Conservation (phyloP, 139 green algal species). For the Chlorella vulgaris region DNA sequence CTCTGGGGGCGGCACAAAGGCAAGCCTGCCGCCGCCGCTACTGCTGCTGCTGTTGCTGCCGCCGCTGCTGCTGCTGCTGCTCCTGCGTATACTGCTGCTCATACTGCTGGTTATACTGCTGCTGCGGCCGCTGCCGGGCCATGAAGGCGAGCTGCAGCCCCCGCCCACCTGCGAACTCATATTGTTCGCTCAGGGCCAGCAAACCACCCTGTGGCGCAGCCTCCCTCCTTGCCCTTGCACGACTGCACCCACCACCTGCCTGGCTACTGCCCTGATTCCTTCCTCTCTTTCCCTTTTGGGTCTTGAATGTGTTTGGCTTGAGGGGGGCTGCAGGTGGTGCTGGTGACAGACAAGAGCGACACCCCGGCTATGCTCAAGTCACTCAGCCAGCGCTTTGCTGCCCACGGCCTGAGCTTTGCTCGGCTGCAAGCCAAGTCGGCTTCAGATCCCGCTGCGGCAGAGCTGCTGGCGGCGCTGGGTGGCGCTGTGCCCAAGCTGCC, state of each 20-base stretch:
- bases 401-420: slow-evolving; percentile 13
- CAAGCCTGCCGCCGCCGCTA: neutral
- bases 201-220: too few relatives aligned
- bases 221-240: too few relatives aligned
- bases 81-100: too few relatives aligned
- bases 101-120: slow-evolving; percentile 15
- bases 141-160: too few relatives aligned
- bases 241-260: too few relatives aligned
- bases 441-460: too few relatives aligned
- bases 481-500: neutral
- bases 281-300: neutral
- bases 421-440: neutral
- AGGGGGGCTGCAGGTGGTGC: slow-evolving; percentile 33
- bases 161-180: neutral
- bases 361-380: slow-evolving; percentile 41
- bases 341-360: slow-evolving; percentile 40
- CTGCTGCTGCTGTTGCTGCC: too few relatives aligned
- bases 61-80: too few relatives aligned
- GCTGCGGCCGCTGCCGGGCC: too few relatives aligned
- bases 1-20: slow-evolving; percentile 25
- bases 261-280: neutral
- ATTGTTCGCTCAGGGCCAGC: neutral
- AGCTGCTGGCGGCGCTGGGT: slow-evolving; percentile 9
- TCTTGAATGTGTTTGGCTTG: neutral
- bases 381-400: slow-evolving; percentile 22